Percentiles rank a stretch among this genome's conserved stretches.
These are phyloP conservation scores for Carex cristatella DNA, from an alignment of 176 grass and related monocot genomes.

Conservation along the genomic window DNA sequence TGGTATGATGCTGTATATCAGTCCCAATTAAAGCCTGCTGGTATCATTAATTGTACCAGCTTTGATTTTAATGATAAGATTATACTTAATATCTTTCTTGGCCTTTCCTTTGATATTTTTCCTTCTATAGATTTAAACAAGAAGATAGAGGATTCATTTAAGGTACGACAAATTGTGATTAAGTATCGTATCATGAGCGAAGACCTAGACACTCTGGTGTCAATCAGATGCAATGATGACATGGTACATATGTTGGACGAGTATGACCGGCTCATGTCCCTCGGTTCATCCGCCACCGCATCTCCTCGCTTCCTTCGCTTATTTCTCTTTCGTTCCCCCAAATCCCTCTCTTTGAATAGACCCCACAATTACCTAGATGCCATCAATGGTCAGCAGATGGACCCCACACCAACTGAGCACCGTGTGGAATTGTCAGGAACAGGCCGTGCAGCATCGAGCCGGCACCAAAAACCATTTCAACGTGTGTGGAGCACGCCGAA, in stretches of 20 bases:
- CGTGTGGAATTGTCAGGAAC: not conserved
- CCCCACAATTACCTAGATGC: not conserved
- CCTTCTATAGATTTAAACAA: conserved; percentile 63
- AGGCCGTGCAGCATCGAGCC: not conserved
- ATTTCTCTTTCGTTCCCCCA: conserved; percentile 30
- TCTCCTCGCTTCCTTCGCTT: conserved; percentile 64
- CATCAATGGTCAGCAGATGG: not conserved
- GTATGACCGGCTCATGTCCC: conserved; percentile 53
- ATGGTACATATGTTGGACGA: conserved; percentile 72
- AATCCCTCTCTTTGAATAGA: not conserved
- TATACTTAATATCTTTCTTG: not conserved
- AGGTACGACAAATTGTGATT: conserved; percentile 45
- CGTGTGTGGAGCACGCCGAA: conserved; percentile 14
- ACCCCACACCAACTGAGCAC: not conserved
- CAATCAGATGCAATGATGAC: conserved; percentile 77
- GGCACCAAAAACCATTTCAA: not conserved
- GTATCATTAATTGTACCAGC: not conserved
- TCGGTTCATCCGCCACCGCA: conserved; percentile 37
- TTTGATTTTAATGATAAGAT: not conserved
- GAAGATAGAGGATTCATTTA: conserved; percentile 74
- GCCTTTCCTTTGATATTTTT: not conserved
- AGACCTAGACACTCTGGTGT: conserved; percentile 71
- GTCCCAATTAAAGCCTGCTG: not conserved
- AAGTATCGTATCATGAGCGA: conserved; percentile 72
- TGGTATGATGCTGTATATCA: not conserved